These are phyloP conservation scores for Cyclotella atomus DNA, from an alignment of 108 stramenopile species.

Conservation along the genomic window DNA sequence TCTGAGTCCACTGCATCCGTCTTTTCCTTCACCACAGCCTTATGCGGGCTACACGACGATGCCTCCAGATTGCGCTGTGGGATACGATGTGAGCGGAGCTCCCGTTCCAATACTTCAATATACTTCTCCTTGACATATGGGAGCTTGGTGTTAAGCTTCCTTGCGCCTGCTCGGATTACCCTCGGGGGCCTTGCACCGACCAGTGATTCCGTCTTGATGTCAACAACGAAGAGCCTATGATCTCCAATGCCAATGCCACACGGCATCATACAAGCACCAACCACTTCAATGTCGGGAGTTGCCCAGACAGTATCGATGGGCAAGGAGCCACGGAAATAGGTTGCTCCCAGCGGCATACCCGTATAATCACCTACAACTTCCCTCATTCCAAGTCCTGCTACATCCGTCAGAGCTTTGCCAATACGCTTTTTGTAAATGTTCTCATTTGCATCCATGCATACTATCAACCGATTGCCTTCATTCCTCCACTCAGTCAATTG, in stretches of 20 bases:
- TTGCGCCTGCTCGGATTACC: background rate
- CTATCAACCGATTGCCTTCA: background rate
- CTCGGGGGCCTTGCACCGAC: background rate
- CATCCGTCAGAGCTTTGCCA: background rate
- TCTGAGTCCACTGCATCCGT: background rate
- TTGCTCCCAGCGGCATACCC: background rate
- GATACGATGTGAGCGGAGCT: background rate
- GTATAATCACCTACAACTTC: background rate
- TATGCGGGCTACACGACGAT: background rate
- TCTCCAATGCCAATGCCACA: background rate
- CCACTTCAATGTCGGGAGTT: background rate
- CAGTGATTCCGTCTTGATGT: background rate
- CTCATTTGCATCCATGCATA: conserved; percentile 6
- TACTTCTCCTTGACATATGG: background rate
- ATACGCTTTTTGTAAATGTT: background rate
- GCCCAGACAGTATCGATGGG: conserved; percentile 13
- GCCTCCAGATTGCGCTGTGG: background rate
- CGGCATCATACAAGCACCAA: background rate
- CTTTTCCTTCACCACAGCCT: background rate
- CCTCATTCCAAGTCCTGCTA: background rate
- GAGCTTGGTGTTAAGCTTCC: background rate
- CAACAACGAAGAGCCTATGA: background rate
- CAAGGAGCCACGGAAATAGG: background rate
- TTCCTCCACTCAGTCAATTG: background rate
- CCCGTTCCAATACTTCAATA: background rate